Percentiles rank a stretch among this genome's conserved stretches.
Evolutionary conservation across 176 grass and related monocot species (phyloP).

Genomic region (barley (Hordeum vulgare)): DNA sequence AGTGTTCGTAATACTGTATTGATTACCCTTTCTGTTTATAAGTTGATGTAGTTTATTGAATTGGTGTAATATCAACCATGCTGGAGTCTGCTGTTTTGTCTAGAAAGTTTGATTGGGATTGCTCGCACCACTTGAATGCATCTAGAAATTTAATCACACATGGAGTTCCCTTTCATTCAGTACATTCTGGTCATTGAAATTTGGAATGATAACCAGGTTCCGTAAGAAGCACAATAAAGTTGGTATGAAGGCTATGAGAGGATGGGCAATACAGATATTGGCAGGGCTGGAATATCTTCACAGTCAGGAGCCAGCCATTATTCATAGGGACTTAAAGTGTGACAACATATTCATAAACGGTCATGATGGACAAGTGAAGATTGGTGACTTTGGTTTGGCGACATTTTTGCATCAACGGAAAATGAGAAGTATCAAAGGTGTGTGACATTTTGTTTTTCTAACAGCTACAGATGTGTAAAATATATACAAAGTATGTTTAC

Average conservation of each 20-base stretch:
- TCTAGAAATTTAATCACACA: background rate
- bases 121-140: background rate
- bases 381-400: constrained; percentile 44
- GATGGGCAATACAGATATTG: constrained; percentile 45
- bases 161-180: background rate
- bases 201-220: constrained; percentile 20
- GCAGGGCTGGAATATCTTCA: constrained; percentile 45
- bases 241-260: constrained; percentile 35
- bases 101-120: background rate
- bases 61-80: background rate
- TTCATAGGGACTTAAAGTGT: constrained; percentile 51
- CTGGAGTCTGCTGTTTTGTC: background rate
- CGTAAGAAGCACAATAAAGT: constrained; percentile 43
- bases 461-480: background rate
- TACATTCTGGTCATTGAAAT: background rate
- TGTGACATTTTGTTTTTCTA: background rate
- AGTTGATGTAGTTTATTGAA: background rate
- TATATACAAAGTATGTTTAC: background rate
- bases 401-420: constrained; percentile 43
- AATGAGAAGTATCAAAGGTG: constrained; percentile 32
- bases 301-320: constrained; percentile 24
- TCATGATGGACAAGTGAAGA: constrained; percentile 56
- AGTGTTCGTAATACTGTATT: background rate
- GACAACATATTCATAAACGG: constrained; percentile 58
- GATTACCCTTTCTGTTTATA: background rate